These are phyloP conservation scores for Claviceps maximensis DNA, from an alignment of 2,329 filamentous ascomycete species.

Conservation along the genomic window DNA sequence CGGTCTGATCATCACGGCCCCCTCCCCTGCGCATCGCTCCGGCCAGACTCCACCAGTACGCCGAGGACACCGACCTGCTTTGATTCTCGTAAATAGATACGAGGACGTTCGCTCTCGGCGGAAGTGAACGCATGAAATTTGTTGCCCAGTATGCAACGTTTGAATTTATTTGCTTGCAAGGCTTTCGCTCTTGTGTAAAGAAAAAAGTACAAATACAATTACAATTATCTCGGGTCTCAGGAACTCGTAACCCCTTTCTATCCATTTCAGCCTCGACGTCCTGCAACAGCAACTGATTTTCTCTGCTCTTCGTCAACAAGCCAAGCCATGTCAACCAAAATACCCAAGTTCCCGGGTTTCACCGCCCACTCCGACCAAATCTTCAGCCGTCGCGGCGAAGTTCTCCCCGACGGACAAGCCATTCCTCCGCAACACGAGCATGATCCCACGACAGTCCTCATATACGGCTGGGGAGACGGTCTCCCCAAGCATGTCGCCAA, in stretches of 20 bases:
- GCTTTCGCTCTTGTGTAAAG: no score
- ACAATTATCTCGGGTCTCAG: background rate
- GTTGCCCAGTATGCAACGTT: no score
- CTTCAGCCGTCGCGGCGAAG: slow-evolving; percentile 26
- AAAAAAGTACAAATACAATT: no score
- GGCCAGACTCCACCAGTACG: background rate
- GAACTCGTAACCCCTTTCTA: background rate
- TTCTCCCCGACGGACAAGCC: slow-evolving; percentile 9
- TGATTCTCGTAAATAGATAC: background rate
- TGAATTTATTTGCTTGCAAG: no score
- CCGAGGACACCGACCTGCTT: background rate
- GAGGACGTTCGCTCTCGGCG: background rate
- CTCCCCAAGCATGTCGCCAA: slow-evolving; percentile 40
- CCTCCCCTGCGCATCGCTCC: background rate
- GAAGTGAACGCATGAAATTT: background rate
- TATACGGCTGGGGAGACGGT: slow-evolving; percentile 47
- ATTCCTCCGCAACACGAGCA: background rate
- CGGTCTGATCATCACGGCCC: background rate
- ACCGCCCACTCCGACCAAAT: slow-evolving; percentile 33
- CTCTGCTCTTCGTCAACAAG: background rate
- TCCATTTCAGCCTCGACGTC: background rate
- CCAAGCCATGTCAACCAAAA: slow-evolving; percentile 4
- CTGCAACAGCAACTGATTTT: background rate
- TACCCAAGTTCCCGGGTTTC: slow-evolving; percentile 28
- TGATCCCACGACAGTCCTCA: slow-evolving; percentile 34